Evolutionary conservation across 352 stramenopile genomes (phyloP), one percentile per base, ranked within the genome.

Genomic region (Pythium dissimile): DNA sequence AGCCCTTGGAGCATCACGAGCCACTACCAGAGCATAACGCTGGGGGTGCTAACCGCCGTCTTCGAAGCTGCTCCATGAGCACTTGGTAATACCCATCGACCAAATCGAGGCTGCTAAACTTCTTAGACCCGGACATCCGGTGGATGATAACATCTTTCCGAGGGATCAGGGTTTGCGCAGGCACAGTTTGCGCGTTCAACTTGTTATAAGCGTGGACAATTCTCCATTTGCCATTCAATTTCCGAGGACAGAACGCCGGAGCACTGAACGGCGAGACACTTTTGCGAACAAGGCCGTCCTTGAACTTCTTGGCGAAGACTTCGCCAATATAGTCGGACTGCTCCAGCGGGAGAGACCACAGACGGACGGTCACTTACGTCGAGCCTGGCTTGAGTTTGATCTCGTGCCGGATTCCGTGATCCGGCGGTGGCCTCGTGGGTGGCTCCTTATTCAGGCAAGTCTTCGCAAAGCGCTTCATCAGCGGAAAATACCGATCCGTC

Each of bases 11-110:
- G 53, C 60, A 68, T 70, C 12, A 67, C 60, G 1, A 73, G 27
- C 44, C 47, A 69, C 52, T 73, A 60, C 44, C 39, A 73, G 5
- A 67, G 54, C 52, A 67, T 64, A 1, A 49, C 66, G 20, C 54
- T 57, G 5, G 66, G 66, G 0, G 54, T 66, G 21, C 54, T 62
- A 16, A 47, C 54, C 2, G 44, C 24, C 32, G 54, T 62, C 21
- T 49, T 37, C 0, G 27, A 49, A 54, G 43, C 24, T 5, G 23
- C 3, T 42, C 20, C 50, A 58, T 58, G n/a, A 47, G 50, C n/a
- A 57, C 27, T 48, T 48, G 49, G 37, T 46, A 58, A 27, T 51
- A 59, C 16, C 39, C 39, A 44, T 59, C 52, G 6, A 52, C 42
- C 39, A 59, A 9, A 27, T 59, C 39, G 15, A 51, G n/a, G 20